Conservation (phyloP, 2,329 filamentous ascomycete species). For the Fusarium albosuccineum region DNA sequence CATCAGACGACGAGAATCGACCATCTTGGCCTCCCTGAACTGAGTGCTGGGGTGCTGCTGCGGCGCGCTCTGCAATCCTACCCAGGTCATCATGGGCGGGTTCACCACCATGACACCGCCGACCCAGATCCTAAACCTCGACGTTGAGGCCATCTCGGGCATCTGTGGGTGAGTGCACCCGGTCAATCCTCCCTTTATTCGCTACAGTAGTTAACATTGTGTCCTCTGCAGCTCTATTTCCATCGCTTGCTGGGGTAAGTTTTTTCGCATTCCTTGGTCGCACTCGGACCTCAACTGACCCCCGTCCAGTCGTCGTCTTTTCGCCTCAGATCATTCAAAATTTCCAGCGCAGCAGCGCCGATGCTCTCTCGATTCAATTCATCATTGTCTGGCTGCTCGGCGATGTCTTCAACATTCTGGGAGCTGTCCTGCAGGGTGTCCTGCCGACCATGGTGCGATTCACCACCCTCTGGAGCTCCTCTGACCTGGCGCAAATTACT, state of each 20-base stretch:
- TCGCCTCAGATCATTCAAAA: constrained; percentile 97
- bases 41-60: constrained; percentile 21
- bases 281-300: constrained; percentile 29
- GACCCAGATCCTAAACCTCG: constrained; percentile 73
- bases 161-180: constrained; percentile 79
- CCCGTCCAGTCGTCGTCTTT: constrained; percentile 82
- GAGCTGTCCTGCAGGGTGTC: constrained; percentile 91
- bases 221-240: constrained; percentile 79
- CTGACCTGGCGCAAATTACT: constrained; percentile 9
- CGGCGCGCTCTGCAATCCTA: constrained; percentile 29
- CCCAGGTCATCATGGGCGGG: constrained; percentile 34
- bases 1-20: constrained; percentile 6
- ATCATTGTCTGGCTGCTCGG: constrained; percentile 92
- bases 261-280: constrained; percentile 1
- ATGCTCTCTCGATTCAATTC: constrained; percentile 91
- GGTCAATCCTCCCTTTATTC: constrained; percentile 42
- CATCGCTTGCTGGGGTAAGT: constrained; percentile 86
- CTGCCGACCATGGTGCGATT: constrained; percentile 85
- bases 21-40: constrained; percentile 5
- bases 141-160: constrained; percentile 91
- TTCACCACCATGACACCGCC: constrained; percentile 64
- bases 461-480: neutral
- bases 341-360: constrained; percentile 85
- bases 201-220: constrained; percentile 23
- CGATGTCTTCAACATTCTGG: constrained; percentile 96